These are phyloP conservation scores for Colletotrichum spinosum DNA, from an alignment of 2,329 filamentous ascomycete genomes.

Conservation along the genomic window DNA sequence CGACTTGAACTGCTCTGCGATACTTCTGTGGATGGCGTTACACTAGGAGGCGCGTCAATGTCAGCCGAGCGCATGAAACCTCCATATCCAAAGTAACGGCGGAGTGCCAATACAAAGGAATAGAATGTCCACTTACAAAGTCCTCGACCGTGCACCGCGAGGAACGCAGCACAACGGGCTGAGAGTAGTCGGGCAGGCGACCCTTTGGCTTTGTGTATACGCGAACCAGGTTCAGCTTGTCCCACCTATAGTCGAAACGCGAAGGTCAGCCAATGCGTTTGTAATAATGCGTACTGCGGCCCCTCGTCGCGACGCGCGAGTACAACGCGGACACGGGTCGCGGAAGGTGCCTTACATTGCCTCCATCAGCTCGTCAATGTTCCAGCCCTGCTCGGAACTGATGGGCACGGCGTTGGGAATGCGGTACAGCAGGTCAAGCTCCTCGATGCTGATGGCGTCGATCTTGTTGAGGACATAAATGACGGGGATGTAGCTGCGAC, in stretches of 20 bases:
- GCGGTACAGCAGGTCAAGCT: conserved; percentile 93
- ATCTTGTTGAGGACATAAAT: conserved; percentile 99
- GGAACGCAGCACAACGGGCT: conserved; percentile 89
- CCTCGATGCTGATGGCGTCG: conserved; percentile 96
- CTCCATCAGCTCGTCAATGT: conserved; percentile 95
- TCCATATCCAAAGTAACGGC: not conserved
- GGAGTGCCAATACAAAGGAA: too few relatives aligned
- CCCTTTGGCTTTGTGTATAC: conserved; percentile 99
- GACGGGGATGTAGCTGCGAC: conserved; percentile 96
- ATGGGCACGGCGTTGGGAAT: conserved; percentile 98
- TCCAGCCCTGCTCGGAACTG: conserved; percentile 98
- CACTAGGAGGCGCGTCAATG: conserved; percentile 68
- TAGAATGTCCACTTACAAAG: conserved; percentile 76
- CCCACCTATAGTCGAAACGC: conserved; percentile 71
- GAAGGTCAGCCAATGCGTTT: conserved; percentile 12
- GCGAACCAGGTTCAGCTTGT: conserved; percentile 89
- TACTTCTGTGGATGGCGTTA: conserved; percentile 96
- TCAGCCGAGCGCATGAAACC: not conserved
- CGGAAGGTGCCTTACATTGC: conserved; percentile 71
- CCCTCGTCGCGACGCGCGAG: conserved; percentile 6
- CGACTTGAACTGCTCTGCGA: conserved; percentile 94
- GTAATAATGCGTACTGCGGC: not conserved
- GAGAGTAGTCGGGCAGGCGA: conserved; percentile 89
- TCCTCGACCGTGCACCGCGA: conserved; percentile 92
- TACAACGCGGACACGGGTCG: conserved; percentile 3